phyloP scores from a whole-genome alignment of 1,139 yeast species.

The Kurtzmaniella quercitrusa region DNA sequence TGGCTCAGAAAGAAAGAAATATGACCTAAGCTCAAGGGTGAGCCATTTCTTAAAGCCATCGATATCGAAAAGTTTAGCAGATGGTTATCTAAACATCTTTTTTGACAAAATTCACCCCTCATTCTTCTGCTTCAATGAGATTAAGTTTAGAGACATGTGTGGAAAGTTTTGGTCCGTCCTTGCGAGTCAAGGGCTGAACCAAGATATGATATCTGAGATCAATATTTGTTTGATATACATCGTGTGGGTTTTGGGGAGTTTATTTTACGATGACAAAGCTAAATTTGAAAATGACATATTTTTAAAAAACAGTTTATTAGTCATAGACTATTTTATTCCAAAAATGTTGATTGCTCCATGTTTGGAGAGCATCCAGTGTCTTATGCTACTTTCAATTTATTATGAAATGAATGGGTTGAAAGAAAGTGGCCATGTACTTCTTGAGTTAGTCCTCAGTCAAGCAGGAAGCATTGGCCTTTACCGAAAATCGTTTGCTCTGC shows the following conservation, averaged over 20 bases:
- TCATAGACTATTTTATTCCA: slow-evolving; percentile 34
- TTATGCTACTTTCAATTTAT: slow-evolving; percentile 36
- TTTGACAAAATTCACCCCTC: no score
- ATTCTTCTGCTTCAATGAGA: slow-evolving; percentile 1
- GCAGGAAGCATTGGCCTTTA: slow-evolving; percentile 43
- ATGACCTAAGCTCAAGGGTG: no score
- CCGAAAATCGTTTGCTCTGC: slow-evolving; percentile 24
- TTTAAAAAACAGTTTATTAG: slow-evolving; percentile 6
- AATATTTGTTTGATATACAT: slow-evolving; percentile 39
- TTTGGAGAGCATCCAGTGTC: slow-evolving; percentile 36
- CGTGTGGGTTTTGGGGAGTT: slow-evolving; percentile 34
- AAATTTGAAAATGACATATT: slow-evolving; percentile 15
- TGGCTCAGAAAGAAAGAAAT: no score
- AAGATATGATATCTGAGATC: slow-evolving; percentile 15
- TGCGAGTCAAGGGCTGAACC: background rate
- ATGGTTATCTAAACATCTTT: no score
- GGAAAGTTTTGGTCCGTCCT: background rate
- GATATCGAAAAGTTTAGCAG: no score
- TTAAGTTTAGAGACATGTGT: slow-evolving; percentile 3
- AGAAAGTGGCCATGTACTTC: slow-evolving; percentile 41
- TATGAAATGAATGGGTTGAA: slow-evolving; percentile 37
- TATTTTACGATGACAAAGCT: slow-evolving; percentile 10
- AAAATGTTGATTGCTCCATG: slow-evolving; percentile 40
- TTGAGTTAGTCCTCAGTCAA: slow-evolving; percentile 39
- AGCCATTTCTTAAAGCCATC: no score